These are phyloP conservation scores for Cryptococcus sp. DNA, from an alignment of 1,284 basidiomycete species.

Conservation along the genomic window DNA sequence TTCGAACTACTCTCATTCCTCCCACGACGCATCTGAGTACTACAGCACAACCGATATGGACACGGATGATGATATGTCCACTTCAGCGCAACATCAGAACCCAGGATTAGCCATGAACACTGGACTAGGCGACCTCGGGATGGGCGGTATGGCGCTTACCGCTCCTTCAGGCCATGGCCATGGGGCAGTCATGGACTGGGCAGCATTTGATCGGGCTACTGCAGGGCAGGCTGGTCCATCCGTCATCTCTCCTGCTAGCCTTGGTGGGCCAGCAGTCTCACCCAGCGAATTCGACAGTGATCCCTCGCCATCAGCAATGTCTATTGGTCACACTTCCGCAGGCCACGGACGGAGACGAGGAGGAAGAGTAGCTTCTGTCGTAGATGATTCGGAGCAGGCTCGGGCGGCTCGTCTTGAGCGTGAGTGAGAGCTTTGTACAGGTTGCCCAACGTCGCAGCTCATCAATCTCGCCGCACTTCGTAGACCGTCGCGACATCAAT, in stretches of 20 bases:
- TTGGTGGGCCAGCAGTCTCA: not conserved
- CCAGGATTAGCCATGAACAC: constrained; percentile 4
- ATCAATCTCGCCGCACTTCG: too few relatives aligned
- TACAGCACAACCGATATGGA: constrained; percentile 40
- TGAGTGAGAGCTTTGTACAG: not conserved
- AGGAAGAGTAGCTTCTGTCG: not conserved
- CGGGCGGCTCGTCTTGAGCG: not conserved
- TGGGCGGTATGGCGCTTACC: constrained; percentile 14
- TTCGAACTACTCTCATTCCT: constrained; percentile 3
- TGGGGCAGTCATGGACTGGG: constrained; percentile 10
- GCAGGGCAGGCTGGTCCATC: not conserved
- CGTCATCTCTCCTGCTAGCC: not conserved
- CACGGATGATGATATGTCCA: constrained; percentile 25
- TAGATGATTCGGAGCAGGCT: not conserved
- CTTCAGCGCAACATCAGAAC: constrained; percentile 4
- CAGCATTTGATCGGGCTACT: not conserved
- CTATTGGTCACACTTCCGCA: not conserved
- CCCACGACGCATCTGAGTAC: constrained; percentile 23
- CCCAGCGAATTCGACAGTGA: not conserved
- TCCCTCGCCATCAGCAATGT: constrained; percentile 1
- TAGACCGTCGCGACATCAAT: constrained; percentile 40
- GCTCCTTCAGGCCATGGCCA: constrained; percentile 4
- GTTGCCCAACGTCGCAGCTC: not conserved
- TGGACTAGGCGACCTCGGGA: constrained; percentile 14
- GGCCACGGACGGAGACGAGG: constrained; percentile 4